phyloP scores from a whole-genome alignment of 768 basidiomycete genomes.

The Suillus bovinus region DNA sequence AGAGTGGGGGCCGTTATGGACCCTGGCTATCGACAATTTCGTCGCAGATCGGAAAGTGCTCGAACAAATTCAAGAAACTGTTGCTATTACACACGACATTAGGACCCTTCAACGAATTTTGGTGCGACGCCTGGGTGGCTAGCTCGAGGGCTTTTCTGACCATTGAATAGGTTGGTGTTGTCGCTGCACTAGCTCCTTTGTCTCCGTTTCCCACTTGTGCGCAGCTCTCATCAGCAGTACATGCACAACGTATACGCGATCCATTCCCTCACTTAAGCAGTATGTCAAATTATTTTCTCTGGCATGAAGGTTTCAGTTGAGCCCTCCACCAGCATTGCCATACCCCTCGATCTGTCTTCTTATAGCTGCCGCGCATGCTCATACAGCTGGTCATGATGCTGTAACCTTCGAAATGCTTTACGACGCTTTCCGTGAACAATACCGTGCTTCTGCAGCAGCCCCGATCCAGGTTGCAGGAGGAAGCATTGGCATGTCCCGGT shows the following conservation, averaged over 20 bases:
- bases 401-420: constrained; percentile 94
- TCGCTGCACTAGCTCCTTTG: constrained; percentile 46
- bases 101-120: constrained; percentile 58
- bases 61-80: constrained; percentile 55
- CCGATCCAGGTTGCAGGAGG: constrained; percentile 77
- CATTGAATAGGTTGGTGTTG: constrained; percentile 40
- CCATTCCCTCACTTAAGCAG: constrained; percentile 55
- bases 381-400: constrained; percentile 70
- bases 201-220: constrained; percentile 55
- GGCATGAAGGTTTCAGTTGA: not conserved
- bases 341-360: constrained; percentile 83
- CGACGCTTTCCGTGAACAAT: constrained; percentile 74
- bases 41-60: constrained; percentile 48
- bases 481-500: constrained; percentile 71
- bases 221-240: constrained; percentile 43
- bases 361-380: constrained; percentile 79
- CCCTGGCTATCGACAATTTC: constrained; percentile 53
- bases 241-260: constrained; percentile 57
- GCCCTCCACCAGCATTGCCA: constrained; percentile 51
- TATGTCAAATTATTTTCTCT: constrained; percentile 32
- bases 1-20: constrained; percentile 71
- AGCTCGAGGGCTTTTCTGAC: constrained; percentile 12
- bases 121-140: constrained; percentile 41
- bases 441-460: constrained; percentile 68
- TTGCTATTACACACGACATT: constrained; percentile 60